Evolutionary conservation across 257 asterid genomes (phyloP).

Genomic region (Solanum microdontum): DNA sequence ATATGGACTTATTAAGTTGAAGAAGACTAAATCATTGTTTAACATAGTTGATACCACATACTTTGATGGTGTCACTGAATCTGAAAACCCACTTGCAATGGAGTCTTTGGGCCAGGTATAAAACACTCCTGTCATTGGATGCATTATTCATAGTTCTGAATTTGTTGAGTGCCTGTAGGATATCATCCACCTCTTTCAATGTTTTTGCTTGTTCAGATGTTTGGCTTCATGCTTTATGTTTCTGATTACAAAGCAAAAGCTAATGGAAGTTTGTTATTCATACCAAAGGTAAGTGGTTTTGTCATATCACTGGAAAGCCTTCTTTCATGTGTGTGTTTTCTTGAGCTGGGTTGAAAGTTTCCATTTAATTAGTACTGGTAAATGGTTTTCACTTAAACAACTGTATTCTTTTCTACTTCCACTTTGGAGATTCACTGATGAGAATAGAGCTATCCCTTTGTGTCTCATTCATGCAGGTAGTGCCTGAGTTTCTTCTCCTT

Average conservation of each 20-base stretch:
- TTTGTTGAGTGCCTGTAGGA: conserved; percentile 2
- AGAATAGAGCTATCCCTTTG: not conserved
- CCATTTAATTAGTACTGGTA: not conserved
- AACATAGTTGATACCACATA: conserved; percentile 30
- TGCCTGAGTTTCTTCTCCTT: not conserved
- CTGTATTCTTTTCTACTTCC: not conserved
- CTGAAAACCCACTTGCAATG: conserved; percentile 66
- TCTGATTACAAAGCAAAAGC: conserved; percentile 53
- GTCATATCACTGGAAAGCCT: not conserved
- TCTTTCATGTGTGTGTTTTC: not conserved
- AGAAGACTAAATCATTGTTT: conserved; percentile 36
- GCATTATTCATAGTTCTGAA: conserved; percentile 5
- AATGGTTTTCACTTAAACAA: not conserved
- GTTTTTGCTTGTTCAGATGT: conserved; percentile 51
- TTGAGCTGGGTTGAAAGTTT: not conserved
- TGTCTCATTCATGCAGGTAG: not conserved
- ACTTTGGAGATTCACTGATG: not conserved
- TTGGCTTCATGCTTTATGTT: conserved; percentile 64
- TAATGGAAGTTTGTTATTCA: conserved; percentile 37
- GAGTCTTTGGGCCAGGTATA: conserved; percentile 84
- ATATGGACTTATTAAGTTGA: conserved; percentile 57
- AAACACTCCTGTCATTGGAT: not conserved
- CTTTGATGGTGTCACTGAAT: conserved; percentile 30
- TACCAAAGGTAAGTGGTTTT: conserved; percentile 55
- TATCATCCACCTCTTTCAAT: conserved; percentile 7